Evolutionary conservation across 2,329 filamentous ascomycete genomes (phyloP).

Genomic region (Colletotrichum endophyticum): DNA sequence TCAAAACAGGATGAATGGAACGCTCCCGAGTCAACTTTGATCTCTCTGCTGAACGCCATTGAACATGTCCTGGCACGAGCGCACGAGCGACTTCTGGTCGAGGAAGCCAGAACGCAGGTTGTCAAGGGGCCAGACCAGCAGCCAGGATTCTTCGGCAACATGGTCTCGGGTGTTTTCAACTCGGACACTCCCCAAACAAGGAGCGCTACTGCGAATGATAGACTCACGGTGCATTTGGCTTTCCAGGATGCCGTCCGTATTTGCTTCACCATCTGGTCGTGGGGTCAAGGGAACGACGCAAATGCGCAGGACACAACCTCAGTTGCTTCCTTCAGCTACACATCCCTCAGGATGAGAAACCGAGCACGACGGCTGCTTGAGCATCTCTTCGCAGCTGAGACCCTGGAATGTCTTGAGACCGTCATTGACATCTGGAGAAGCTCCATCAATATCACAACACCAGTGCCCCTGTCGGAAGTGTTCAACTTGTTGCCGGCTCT

Average conservation of each 20-base stretch:
- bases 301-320: slow-evolving; percentile 68
- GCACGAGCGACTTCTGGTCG: slow-evolving; percentile 79
- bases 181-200: slow-evolving; percentile 78
- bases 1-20: slow-evolving; percentile 27
- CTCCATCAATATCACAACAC: slow-evolving; percentile 47
- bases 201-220: slow-evolving; percentile 87
- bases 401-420: slow-evolving; percentile 91
- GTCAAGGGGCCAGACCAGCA: slow-evolving; percentile 82
- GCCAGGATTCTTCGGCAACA: slow-evolving; percentile 90
- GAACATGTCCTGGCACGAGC: slow-evolving; percentile 89
- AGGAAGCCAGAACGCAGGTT: slow-evolving; percentile 72
- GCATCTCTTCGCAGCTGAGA: slow-evolving; percentile 90
- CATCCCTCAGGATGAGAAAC: slow-evolving; percentile 89
- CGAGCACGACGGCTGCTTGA: slow-evolving; percentile 86
- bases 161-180: slow-evolving; percentile 90
- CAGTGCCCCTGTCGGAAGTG: slow-evolving; percentile 65
- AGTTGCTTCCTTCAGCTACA: slow-evolving; percentile 85
- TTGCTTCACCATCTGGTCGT: slow-evolving; percentile 94
- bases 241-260: slow-evolving; percentile 95
- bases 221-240: slow-evolving; percentile 91
- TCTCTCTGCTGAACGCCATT: slow-evolving; percentile 88
- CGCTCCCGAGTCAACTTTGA: slow-evolving; percentile 74
- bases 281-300: slow-evolving; percentile 73
- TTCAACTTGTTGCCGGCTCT: slow-evolving; percentile 89
- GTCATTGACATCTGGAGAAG: slow-evolving; percentile 83